phyloP scores from a whole-genome alignment of 257 asterid genomes.

The Ilex aquifolium region DNA sequence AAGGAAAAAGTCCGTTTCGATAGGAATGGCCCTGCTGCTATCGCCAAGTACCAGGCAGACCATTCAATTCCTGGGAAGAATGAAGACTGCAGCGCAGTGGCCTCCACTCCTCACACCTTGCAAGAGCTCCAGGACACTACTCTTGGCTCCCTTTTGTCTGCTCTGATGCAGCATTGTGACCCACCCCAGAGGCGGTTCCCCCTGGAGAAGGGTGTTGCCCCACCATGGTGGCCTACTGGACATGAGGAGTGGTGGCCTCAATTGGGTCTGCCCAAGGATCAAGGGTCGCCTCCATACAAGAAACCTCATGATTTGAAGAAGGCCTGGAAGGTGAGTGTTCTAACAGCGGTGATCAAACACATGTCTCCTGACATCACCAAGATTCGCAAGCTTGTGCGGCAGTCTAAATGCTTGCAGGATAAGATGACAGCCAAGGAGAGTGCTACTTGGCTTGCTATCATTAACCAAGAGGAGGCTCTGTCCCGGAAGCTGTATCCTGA shows the following conservation, averaged over 20 bases:
- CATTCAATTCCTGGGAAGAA: conserved; percentile 23
- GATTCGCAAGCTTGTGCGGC: conserved; percentile 37
- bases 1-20: conserved; percentile 63
- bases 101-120: conserved; percentile 33
- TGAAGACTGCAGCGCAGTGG: conserved; percentile 25
- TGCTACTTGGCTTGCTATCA: conserved; percentile 48
- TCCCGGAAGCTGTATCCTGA: conserved; percentile 33
- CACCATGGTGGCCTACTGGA: conserved; percentile 70
- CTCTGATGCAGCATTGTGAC: conserved; percentile 55
- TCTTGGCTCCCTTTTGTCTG: conserved; percentile 48
- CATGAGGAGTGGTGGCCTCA: conserved; percentile 52
- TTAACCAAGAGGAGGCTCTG: conserved; percentile 48
- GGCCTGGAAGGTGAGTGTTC: conserved; percentile 45
- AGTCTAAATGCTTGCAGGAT: conserved; percentile 50
- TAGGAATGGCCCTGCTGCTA: conserved; percentile 55
- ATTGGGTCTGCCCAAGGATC: conserved; percentile 34
- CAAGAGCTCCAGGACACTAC: conserved; percentile 59
- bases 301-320: conserved; percentile 60
- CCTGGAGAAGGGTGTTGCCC: conserved; percentile 45
- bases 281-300: conserved; percentile 46
- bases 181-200: conserved; percentile 57
- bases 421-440: conserved; percentile 61
- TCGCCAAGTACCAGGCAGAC: conserved; percentile 39
- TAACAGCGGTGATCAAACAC: conserved; percentile 48
- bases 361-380: conserved; percentile 43